Evolutionary conservation across 2,329 filamentous ascomycete species (phyloP), one percentile per base, ranked within the genome.

Genomic region (Fusarium sp.): DNA sequence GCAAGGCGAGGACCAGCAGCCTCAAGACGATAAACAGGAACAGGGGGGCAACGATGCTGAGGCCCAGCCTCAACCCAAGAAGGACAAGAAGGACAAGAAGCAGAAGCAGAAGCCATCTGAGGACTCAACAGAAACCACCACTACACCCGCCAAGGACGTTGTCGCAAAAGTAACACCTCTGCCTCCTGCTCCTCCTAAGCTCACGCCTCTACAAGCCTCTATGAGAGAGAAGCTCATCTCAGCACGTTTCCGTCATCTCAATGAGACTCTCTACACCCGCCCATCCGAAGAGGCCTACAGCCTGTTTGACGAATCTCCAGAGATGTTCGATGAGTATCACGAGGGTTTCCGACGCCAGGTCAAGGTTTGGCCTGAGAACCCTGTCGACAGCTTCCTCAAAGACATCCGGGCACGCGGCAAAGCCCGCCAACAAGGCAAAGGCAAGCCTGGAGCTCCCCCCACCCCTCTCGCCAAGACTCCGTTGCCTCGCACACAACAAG

Each of bases 271-370:
- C 15, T 99, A 99, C 82, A 98, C 95, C 6, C 92, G 90, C 9
- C 92, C 94, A 1, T 99, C 96, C 0, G 83, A 84, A 34, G 89
- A 96, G 68, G 92, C 96, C n/a, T 88, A 96, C 71, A 82, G 86
- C 49, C 88, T 98, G 23, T 98, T 99, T 82, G 83, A 88, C 50
- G 84, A 91, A 32, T 93, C 92, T 48, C 96, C 96, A 0, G 93
- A 97, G 76, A 94, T 98, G 86, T 99, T 98, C 81, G 86, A 88
- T 70, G 94, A 98, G 80, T 99, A 99, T 80, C 96, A 99, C 81
- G 91, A 94, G 63, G 96, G 96, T 32, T 99, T 99, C 85, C 91
- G 94, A 2, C 92, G 94, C 52, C 96, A 99, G 81, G 96, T 98
- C 60, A 90, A 93, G 75, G 91, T 94, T 4, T 99, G 96, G 96